Evolutionary conservation across 2,329 filamentous ascomycete genomes (phyloP), one percentile per base, ranked within the genome.

Genomic region (Diatrype stigma): DNA sequence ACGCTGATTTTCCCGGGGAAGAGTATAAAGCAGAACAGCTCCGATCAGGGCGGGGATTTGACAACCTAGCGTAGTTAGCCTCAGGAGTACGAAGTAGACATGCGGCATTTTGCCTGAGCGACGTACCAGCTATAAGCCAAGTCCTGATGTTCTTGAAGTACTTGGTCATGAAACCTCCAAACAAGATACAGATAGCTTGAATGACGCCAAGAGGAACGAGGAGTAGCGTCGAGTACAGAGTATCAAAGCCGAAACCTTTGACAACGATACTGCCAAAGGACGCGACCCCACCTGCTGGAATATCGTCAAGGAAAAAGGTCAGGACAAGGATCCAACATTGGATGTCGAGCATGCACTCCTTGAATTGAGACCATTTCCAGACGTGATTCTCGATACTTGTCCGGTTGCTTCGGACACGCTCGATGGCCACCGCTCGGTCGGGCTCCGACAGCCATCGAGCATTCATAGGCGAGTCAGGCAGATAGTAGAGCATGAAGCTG

Each of bases 381-480:
- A 77, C 68, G 10, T 68, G 67, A 53, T 78, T 81, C 58, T 80
- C 79, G 44, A 81, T 72, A 0, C 79, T 79, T 50, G 78, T 75
- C 3, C 70, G 67, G 56, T 82, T 81, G 5, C 63, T 64, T 1
- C 73, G 69, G 1, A 81, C 73, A 16, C 80, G 73, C 46, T 77
- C 75, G 19, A 81, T 69, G 4, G 78, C 79, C 5, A 83, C 70
- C 5, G 67, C 69, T 48, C 76, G 77, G 60, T 89, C 83, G 42
- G 80, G 73, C 0, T 72, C 64, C 5, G 70, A 76, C 23, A 90
- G 74, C 61, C 83, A 86, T 54, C 78, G 80, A 5, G 84, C 82
- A 0, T 78, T 82, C 23, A 81, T 74, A 0, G 83, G 82, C 2
- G 77, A 73, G 62, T 89, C 82, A 1, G 85, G 80, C 2, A 89